Conservation (phyloP, 345 rosid species). For the Murraya paniculata region DNA sequence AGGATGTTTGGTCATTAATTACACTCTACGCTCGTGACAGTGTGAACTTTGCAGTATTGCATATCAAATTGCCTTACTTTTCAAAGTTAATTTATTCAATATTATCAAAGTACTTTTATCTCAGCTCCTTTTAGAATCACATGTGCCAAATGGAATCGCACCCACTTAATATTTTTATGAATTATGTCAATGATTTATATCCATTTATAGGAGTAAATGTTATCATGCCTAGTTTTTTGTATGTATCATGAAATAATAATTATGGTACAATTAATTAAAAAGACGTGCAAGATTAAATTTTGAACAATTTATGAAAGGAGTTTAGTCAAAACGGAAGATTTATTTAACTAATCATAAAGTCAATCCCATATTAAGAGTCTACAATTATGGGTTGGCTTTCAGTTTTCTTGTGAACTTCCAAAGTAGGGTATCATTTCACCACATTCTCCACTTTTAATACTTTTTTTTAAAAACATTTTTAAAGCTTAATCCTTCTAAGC, state of each 20-base stretch:
- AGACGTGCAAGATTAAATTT: not conserved
- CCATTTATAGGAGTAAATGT: not conserved
- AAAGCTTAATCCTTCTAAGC: too few species aligned
- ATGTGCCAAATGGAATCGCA: not conserved
- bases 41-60: not conserved
- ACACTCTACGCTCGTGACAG: not conserved
- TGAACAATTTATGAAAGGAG: not conserved
- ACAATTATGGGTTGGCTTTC: not conserved
- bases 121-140: not conserved
- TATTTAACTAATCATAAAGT: not conserved
- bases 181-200: not conserved
- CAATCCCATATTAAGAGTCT: not conserved
- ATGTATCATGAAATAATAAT: not conserved
- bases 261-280: not conserved
- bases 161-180: not conserved
- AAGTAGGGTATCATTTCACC: not conserved
- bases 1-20: not conserved
- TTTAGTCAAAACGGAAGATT: not conserved
- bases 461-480: too few species aligned
- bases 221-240: not conserved
- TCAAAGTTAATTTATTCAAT: too few species aligned
- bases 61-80: too few species aligned
- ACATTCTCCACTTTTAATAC: too few species aligned
- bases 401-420: not conserved
- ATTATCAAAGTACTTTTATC: too few species aligned